phyloP scores from a whole-genome alignment of 208 protist genomes.

The Acanthamoeba sp. region DNA sequence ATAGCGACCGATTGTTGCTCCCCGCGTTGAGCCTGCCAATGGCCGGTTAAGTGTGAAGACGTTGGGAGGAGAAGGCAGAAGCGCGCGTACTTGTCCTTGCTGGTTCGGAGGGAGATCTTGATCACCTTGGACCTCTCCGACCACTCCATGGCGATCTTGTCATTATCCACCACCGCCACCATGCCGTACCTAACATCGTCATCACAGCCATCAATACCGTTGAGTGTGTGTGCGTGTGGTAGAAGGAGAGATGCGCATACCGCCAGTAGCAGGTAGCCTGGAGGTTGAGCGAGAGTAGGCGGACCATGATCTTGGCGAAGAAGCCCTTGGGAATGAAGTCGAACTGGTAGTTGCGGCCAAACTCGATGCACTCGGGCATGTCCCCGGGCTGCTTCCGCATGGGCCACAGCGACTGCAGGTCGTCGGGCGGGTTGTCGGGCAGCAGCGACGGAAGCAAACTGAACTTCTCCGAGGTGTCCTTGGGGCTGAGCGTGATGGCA shows the following conservation, averaged over 20 bases:
- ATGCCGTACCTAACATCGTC: conserved; percentile 73
- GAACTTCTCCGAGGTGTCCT: conserved; percentile 29
- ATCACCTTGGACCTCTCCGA: conserved; percentile 22
- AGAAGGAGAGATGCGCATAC: not conserved
- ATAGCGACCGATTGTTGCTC: not conserved
- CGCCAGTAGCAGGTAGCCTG: conserved; percentile 80
- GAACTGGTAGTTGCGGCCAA: conserved; percentile 76
- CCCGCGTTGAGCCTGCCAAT: not conserved
- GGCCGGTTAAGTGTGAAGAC: not conserved
- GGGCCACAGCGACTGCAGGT: conserved; percentile 5
- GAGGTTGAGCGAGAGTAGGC: conserved; percentile 73
- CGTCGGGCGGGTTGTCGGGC: conserved; percentile 10
- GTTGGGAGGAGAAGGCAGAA: not conserved
- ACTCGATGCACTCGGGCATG: not conserved
- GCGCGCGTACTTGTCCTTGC: not conserved
- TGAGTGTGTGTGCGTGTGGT: not conserved
- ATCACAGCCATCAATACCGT: not conserved
- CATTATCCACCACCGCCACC: conserved; percentile 58
- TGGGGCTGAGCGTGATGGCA: conserved; percentile 76
- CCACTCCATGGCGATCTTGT: conserved; percentile 58
- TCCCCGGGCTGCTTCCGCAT: not conserved
- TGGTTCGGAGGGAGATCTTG: conserved; percentile 58
- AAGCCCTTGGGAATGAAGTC: conserved; percentile 84
- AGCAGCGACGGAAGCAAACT: conserved; percentile 57
- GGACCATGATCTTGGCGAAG: conserved; percentile 82